Conservation (phyloP, 2,329 filamentous ascomycete genomes). For the Alternaria longipes region DNA sequence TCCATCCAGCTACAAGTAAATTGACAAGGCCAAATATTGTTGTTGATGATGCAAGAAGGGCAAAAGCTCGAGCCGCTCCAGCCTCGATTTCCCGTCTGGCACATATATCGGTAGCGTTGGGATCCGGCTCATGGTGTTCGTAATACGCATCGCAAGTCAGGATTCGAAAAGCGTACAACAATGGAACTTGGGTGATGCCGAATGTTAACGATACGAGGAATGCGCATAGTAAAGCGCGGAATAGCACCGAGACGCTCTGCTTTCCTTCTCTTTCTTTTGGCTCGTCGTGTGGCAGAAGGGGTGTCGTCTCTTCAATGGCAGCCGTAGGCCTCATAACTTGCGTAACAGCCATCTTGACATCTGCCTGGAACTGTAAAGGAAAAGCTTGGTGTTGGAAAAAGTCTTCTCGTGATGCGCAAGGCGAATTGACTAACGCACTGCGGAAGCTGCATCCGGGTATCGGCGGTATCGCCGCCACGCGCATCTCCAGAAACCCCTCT, state of each 20-base stretch:
- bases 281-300: slow-evolving; percentile 24
- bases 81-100: slow-evolving; percentile 69
- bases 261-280: slow-evolving; percentile 21
- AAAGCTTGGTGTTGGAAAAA: slow-evolving; percentile 9
- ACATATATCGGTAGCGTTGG: slow-evolving; percentile 64
- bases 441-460: slow-evolving; percentile 15
- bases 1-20: slow-evolving; percentile 72
- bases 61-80: slow-evolving; percentile 69
- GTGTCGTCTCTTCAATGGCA: slow-evolving; percentile 25
- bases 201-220: slow-evolving; percentile 67
- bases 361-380: not conserved
- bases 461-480: slow-evolving; percentile 12
- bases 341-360: slow-evolving; percentile 16
- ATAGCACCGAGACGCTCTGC: slow-evolving; percentile 28
- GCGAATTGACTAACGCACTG: slow-evolving; percentile 3
- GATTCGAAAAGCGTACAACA: slow-evolving; percentile 72
- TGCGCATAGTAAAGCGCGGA: slow-evolving; percentile 65
- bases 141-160: slow-evolving; percentile 79
- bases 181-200: slow-evolving; percentile 60
- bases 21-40: slow-evolving; percentile 74
- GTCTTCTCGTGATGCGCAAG: slow-evolving; percentile 3
- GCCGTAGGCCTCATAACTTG: slow-evolving; percentile 1
- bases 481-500: not conserved
- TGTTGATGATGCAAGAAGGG: slow-evolving; percentile 72
- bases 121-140: slow-evolving; percentile 59